phyloP scores from a whole-genome alignment of 768 basidiomycete species.

The Collybia mongolica region DNA sequence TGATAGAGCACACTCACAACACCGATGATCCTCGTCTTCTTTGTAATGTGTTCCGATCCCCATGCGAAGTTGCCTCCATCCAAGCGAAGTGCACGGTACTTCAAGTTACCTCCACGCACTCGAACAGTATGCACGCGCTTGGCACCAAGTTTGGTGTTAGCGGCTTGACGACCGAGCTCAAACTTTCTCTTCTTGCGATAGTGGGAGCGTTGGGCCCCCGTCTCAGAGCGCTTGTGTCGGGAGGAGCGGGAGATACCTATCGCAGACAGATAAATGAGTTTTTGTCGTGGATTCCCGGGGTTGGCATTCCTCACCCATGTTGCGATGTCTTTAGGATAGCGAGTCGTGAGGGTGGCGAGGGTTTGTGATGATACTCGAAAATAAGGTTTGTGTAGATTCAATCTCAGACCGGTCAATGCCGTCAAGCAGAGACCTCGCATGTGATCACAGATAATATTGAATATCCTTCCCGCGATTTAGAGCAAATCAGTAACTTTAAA shows the following conservation, averaged over 20 bases:
- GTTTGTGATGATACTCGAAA: constrained; percentile 55
- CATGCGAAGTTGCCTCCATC: constrained; percentile 98
- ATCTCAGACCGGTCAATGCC: constrained; percentile 35
- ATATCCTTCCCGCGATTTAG: too few relatives aligned
- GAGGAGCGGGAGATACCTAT: constrained; percentile 96
- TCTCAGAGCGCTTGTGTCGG: constrained; percentile 94
- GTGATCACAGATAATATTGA: too few relatives aligned
- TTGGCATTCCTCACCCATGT: constrained; percentile 67
- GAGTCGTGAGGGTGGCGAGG: constrained; percentile 39
- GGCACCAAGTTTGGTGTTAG: constrained; percentile 93
- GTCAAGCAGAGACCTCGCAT: neutral
- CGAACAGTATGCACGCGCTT: constrained; percentile 97
- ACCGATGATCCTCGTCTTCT: constrained; percentile 94
- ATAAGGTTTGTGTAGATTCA: constrained; percentile 41
- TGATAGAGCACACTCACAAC: constrained; percentile 65
- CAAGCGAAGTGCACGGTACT: constrained; percentile 94
- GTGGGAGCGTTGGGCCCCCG: constrained; percentile 89
- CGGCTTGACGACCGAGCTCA: constrained; percentile 98
- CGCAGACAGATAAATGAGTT: too few relatives aligned
- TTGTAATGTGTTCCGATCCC: constrained; percentile 92
- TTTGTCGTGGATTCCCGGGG: too few relatives aligned
- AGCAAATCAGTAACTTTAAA: too few relatives aligned
- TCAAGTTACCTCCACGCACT: constrained; percentile 92
- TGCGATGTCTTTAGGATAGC: constrained; percentile 69
- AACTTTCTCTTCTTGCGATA: constrained; percentile 99